These are phyloP conservation scores for Fusarium xyrophilum DNA, from an alignment of 2,329 filamentous ascomycete genomes.

Conservation along the genomic window DNA sequence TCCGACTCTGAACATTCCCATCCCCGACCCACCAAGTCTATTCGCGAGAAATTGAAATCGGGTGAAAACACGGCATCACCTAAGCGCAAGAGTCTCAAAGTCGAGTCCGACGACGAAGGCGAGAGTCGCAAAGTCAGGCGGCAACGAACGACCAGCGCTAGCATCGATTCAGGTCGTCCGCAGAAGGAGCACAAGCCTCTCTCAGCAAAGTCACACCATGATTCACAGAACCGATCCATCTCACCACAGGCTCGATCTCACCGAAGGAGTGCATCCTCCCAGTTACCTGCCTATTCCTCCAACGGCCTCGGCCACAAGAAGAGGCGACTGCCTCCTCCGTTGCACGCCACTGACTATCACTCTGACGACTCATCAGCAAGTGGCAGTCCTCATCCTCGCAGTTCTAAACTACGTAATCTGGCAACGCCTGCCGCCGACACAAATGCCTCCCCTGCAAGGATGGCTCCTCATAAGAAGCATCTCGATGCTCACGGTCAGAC, in stretches of 20 bases:
- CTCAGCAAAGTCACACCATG: constrained; percentile 44
- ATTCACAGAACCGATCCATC: constrained; percentile 55
- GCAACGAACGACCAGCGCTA: constrained; percentile 57
- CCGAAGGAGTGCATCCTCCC: constrained; percentile 69
- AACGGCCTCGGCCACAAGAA: constrained; percentile 67
- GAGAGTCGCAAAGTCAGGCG: constrained; percentile 62
- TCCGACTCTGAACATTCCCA: constrained; percentile 63
- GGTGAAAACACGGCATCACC: constrained; percentile 56
- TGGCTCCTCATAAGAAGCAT: constrained; percentile 80
- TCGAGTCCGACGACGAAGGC: constrained; percentile 65
- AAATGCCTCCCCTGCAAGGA: constrained; percentile 71
- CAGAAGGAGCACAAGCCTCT: constrained; percentile 46
- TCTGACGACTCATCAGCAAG: constrained; percentile 72
- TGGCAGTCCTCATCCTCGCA: constrained; percentile 65
- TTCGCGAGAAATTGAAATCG: constrained; percentile 57
- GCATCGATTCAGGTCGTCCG: constrained; percentile 46
- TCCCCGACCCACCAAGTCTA: constrained; percentile 51
- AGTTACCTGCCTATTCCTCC: constrained; percentile 61
- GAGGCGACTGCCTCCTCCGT: constrained; percentile 65
- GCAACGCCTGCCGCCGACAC: constrained; percentile 65
- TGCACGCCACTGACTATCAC: constrained; percentile 69
- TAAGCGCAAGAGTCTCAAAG: constrained; percentile 62
- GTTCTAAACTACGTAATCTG: constrained; percentile 63
- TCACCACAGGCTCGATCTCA: constrained; percentile 67
- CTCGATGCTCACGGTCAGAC: constrained; percentile 94